Conservation (phyloP, 2,329 filamentous ascomycete species). For the Colletotrichum sp. region DNA sequence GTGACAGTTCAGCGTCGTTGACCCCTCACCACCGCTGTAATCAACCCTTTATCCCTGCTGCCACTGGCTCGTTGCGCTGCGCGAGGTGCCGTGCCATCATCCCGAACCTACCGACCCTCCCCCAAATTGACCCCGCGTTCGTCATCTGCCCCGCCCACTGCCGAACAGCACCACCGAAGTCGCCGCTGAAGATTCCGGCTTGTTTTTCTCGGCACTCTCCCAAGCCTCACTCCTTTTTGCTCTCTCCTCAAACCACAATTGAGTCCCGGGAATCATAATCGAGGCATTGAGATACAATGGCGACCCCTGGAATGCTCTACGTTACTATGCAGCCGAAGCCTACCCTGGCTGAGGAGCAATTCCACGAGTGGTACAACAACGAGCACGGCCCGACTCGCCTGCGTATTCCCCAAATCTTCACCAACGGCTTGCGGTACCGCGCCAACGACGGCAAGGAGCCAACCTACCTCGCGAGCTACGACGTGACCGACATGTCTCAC, state of each 20-base stretch:
- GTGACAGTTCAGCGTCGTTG: not conserved
- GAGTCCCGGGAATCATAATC: not conserved
- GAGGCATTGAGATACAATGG: constrained; percentile 26
- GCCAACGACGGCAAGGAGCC: constrained; percentile 68
- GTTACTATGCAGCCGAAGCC: constrained; percentile 85
- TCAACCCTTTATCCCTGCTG: not conserved
- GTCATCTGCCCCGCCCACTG: constrained; percentile 5
- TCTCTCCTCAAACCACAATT: not conserved
- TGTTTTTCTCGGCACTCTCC: not conserved
- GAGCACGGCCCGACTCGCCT: constrained; percentile 86
- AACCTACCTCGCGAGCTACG: constrained; percentile 81
- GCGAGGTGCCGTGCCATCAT: constrained; percentile 7
- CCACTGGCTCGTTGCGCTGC: not conserved
- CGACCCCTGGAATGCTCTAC: constrained; percentile 73
- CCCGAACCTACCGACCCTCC: not conserved
- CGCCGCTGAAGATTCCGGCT: not conserved
- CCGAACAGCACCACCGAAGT: not conserved
- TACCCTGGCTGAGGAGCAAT: constrained; percentile 68
- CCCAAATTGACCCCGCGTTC: constrained; percentile 12
- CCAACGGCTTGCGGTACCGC: constrained; percentile 80
- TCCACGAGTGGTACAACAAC: constrained; percentile 95
- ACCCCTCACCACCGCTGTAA: not conserved
- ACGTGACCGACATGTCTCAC: constrained; percentile 75
- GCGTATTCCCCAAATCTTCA: constrained; percentile 73
- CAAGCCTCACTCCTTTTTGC: not conserved